Conservation (phyloP, 805 yeast genomes). For the Suhomyces sp. region DNA sequence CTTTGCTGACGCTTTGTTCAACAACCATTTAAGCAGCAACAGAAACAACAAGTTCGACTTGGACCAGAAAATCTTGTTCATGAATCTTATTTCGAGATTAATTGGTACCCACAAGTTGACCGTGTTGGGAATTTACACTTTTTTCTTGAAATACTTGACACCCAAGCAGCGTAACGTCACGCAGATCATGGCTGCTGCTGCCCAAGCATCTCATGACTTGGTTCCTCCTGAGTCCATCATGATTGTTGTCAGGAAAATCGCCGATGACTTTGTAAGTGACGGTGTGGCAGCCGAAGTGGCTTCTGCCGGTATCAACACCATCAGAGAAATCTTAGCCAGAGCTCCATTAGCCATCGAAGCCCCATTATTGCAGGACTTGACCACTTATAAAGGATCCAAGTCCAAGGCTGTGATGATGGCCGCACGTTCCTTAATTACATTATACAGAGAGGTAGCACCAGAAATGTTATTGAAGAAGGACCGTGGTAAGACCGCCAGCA, state of each 20-base stretch:
- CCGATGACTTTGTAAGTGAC: constrained; percentile 96
- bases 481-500: constrained; percentile 88
- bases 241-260: constrained; percentile 83
- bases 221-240: constrained; percentile 92
- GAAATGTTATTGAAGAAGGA: constrained; percentile 89
- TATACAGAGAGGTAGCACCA: constrained; percentile 94
- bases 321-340: constrained; percentile 87
- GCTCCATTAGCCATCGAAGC: constrained; percentile 94
- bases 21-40: constrained; percentile 67
- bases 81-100: constrained; percentile 83
- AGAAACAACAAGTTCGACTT: constrained; percentile 68
- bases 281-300: constrained; percentile 99
- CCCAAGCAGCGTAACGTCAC: constrained; percentile 96
- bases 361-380: constrained; percentile 81
- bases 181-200: constrained; percentile 93
- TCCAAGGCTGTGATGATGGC: constrained; percentile 94
- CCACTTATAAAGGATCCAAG: constrained; percentile 89
- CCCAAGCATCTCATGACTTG: constrained; percentile 94
- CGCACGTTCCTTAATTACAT: constrained; percentile 78
- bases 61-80: constrained; percentile 84
- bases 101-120: constrained; percentile 94
- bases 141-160: constrained; percentile 81
- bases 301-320: constrained; percentile 95
- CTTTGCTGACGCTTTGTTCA: constrained; percentile 83
- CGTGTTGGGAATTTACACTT: constrained; percentile 85